A percentile compares a stretch with the other conserved stretches of the same genome.
Evolutionary conservation across 2,329 filamentous ascomycete genomes (phyloP).

Genomic region (Aspergillus clavatus): DNA sequence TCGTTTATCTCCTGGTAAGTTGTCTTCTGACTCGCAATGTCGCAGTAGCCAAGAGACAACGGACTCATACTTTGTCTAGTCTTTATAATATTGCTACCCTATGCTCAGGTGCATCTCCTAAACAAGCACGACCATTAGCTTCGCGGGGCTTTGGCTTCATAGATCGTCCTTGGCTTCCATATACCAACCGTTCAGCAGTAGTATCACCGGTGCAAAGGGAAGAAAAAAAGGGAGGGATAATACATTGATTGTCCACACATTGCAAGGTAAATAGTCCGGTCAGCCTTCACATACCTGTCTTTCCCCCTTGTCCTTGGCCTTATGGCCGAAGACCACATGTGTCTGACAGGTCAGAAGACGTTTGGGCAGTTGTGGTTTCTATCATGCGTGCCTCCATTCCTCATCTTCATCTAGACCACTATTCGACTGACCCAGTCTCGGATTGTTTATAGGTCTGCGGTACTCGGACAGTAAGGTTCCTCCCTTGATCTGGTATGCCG

Average conservation of each 20-base stretch:
- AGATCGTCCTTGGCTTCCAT: not conserved
- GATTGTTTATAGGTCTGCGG: conserved; percentile 2
- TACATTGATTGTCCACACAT: not conserved
- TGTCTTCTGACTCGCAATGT: not conserved
- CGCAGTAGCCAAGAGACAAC: no score
- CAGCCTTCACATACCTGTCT: not conserved
- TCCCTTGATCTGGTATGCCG: conserved; percentile 13
- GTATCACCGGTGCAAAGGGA: not conserved
- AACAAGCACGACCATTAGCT: not conserved
- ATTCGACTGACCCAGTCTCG: conserved; percentile 3
- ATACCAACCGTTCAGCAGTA: not conserved
- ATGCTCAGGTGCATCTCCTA: conserved; percentile 2
- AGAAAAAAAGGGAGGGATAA: not conserved
- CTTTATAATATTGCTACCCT: not conserved
- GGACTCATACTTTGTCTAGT: not conserved
- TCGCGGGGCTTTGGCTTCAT: not conserved
- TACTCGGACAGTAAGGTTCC: conserved; percentile 6
- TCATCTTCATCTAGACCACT: conserved; percentile 4
- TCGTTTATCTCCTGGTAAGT: not conserved
- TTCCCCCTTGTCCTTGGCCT: not conserved
- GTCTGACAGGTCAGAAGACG: conserved; percentile 20
- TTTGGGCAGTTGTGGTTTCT: conserved; percentile 1
- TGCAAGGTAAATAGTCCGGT: not conserved
- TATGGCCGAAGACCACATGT: conserved; percentile 8
- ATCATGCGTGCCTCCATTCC: conserved; percentile 10